Evolutionary conservation across 306 rosid genomes (phyloP).

Genomic region (Prunus mongolica): DNA sequence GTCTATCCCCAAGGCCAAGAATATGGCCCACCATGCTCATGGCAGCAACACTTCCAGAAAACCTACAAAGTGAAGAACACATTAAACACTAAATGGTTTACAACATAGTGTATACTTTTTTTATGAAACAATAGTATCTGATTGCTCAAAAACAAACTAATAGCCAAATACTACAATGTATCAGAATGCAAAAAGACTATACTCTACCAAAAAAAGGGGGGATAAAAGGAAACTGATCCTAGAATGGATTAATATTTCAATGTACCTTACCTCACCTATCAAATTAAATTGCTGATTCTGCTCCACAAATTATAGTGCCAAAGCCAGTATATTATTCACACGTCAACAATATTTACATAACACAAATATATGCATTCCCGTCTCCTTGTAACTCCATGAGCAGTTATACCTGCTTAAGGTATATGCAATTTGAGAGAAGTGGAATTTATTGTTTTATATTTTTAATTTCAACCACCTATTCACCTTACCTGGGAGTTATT

Average conservation of each 20-base stretch:
- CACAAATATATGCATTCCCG: background rate
- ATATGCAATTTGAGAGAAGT: too few relatives aligned
- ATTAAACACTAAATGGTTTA: slow-evolving; percentile 10
- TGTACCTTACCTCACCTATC: background rate
- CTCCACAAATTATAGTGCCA: background rate
- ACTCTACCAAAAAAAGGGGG: background rate
- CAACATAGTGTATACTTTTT: background rate
- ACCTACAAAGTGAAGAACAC: slow-evolving; percentile 48
- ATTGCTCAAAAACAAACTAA: background rate
- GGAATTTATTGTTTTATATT: too few relatives aligned
- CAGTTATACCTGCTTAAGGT: background rate
- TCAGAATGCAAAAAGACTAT: background rate
- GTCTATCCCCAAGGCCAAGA: slow-evolving; percentile 94
- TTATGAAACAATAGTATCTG: background rate
- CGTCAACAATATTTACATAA: background rate
- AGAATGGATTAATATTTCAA: background rate
- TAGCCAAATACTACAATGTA: background rate
- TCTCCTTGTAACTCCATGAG: background rate
- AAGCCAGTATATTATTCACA: too few relatives aligned
- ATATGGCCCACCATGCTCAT: slow-evolving; percentile 98
- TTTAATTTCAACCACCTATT: background rate
- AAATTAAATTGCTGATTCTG: background rate
- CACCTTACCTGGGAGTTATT: background rate
- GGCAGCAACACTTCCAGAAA: slow-evolving; percentile 90
- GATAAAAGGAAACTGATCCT: background rate